phyloP scores from a whole-genome alignment of 495 filamentous ascomycete genomes.

The Aspergillus campestris region DNA sequence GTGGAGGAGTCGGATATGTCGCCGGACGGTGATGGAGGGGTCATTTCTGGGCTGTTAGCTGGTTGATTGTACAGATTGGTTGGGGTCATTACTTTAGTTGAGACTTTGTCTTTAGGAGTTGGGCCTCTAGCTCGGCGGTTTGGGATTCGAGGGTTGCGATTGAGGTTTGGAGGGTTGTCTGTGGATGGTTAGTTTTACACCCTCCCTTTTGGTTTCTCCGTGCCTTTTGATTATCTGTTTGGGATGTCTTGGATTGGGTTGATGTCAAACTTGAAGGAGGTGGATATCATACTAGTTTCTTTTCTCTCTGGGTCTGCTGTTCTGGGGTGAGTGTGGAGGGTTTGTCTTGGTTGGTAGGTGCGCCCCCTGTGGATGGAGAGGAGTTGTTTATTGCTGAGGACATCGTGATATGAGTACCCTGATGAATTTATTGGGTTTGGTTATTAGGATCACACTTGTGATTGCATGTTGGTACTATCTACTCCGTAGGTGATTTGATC shows the following conservation, averaged over 20 bases:
- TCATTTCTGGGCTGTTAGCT: conserved; percentile 15
- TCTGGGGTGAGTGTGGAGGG: neutral
- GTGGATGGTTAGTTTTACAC: conserved; percentile 1
- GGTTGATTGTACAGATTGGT: neutral
- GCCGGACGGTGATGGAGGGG: conserved; percentile 43
- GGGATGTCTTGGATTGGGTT: neutral
- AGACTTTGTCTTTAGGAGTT: conserved; percentile 22
- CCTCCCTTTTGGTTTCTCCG: neutral
- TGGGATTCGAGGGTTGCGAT: conserved; percentile 30
- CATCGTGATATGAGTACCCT: too few species aligned
- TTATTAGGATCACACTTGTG: too few species aligned
- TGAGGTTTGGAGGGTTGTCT: conserved; percentile 24
- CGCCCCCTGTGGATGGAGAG: too few species aligned
- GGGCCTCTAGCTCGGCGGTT: conserved; percentile 18
- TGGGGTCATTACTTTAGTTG: conserved; percentile 27
- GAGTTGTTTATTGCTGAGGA: too few species aligned
- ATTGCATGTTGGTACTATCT: too few species aligned
- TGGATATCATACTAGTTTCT: conserved; percentile 12
- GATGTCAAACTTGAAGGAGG: too few species aligned
- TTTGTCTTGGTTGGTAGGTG: neutral
- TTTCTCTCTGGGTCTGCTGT: conserved; percentile 7
- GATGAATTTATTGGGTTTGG: too few species aligned
- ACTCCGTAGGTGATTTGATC: too few species aligned
- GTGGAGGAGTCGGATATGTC: conserved; percentile 60
- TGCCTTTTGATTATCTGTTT: neutral